Evolutionary conservation across 306 rosid species (phyloP), one percentile per base, ranked within the genome.

Genomic region (Calophaca sinica): DNA sequence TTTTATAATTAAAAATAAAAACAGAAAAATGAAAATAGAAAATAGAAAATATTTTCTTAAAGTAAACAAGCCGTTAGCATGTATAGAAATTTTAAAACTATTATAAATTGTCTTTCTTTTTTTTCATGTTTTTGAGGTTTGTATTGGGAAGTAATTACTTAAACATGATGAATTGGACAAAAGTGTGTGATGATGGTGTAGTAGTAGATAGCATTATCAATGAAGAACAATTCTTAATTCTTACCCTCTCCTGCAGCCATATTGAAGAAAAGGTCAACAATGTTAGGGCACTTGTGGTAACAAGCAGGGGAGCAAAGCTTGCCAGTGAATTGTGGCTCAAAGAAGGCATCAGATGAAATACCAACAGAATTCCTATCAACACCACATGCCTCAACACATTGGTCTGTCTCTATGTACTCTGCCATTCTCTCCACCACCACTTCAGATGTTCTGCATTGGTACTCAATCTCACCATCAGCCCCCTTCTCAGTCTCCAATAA

Each of bases 221-320:
- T n/a, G 62, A 46, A 68, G 2, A 32, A 72, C 9, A 13, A 35
- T 6, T 65, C 42, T 12, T 50, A 44, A 10, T 33, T 82, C 42
- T 77, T 85, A 89, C 96, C 96, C 44, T 89, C 92, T 67, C 96
- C 96, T 4, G 90, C 90, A 44, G 96, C 92, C 88, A 89, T 76
- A 10, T 89, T 89, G 89, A 78, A 89, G 85, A 80, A 89, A 53
- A 87, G 92, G 39, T 89, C 96, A 76, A 84, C 83, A 76, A 89
- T 84, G 88, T 92, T 92, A 41, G 96, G 86, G 69, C 98, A 93
- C 5, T 84, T 78, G 2, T 86, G 83, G 84, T 88, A 88, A 78
- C 98, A 90, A 15, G 80, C 48, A 0, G 89, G 88, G 2, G 96
- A 81, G 64, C 98, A 93, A 65, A 93, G 94, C 48, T 81, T 90